Evolutionary conservation across 805 yeast genomes (phyloP).

Genomic region (Candida glaebosa): DNA sequence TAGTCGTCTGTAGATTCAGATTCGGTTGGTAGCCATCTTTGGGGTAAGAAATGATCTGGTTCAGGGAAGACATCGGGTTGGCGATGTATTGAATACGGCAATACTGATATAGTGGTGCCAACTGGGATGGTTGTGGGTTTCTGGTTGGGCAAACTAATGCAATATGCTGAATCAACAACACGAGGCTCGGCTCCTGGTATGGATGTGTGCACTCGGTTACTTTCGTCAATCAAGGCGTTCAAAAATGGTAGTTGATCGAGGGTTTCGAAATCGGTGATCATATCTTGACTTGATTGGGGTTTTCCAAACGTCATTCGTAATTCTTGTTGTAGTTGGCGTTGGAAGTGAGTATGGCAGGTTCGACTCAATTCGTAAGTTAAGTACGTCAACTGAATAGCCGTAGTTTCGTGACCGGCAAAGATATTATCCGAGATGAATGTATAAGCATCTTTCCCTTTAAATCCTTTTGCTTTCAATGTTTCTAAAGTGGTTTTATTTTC

Average conservation of each 20-base stretch:
- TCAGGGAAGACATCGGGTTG: constrained; percentile 46
- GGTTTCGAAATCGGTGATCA: constrained; percentile 28
- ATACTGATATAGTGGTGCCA: constrained; percentile 57
- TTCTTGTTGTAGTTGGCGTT: constrained; percentile 47
- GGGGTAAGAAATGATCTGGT: constrained; percentile 54
- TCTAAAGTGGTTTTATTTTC: constrained; percentile 31
- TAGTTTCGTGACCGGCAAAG: constrained; percentile 77
- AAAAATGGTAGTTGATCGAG: constrained; percentile 56
- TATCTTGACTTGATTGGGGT: constrained; percentile 16
- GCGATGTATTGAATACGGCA: constrained; percentile 65
- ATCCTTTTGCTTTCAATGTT: constrained; percentile 29
- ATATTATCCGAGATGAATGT: constrained; percentile 54
- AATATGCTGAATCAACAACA: constrained; percentile 30
- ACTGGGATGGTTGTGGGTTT: constrained; percentile 37
- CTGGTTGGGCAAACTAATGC: constrained; percentile 20
- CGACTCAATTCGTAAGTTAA: constrained; percentile 57
- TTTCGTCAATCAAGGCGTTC: constrained; percentile 61
- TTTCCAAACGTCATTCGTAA: constrained; percentile 31
- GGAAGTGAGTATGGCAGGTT: constrained; percentile 44
- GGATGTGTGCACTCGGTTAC: constrained; percentile 60
- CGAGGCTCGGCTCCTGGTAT: constrained; percentile 77
- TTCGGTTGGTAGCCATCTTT: constrained; percentile 52
- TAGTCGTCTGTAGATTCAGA: constrained; percentile 31
- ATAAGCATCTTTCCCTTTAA: constrained; percentile 32
- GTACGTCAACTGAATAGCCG: constrained; percentile 62